Evolutionary conservation across 2,329 filamentous ascomycete genomes (phyloP).

Genomic region (Knoxdaviesia proteae): DNA sequence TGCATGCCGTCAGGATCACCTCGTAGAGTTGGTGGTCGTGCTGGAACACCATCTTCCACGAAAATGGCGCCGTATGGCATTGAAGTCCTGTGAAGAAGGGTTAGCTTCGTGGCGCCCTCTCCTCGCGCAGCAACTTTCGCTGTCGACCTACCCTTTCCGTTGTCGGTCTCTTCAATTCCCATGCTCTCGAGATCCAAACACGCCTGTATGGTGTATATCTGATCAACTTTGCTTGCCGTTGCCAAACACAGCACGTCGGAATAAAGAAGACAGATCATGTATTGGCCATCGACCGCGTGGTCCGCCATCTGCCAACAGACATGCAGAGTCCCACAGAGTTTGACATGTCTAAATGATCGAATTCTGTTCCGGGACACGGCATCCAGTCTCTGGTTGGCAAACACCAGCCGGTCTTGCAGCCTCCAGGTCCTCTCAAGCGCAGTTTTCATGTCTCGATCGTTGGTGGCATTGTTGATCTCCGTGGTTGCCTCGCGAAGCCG

Average conservation of each 20-base stretch:
- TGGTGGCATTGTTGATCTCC: slow-evolving; percentile 69
- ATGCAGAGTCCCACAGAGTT: slow-evolving; percentile 65
- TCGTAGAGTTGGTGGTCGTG: slow-evolving; percentile 60
- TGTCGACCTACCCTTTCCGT: slow-evolving; percentile 41
- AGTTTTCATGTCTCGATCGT: slow-evolving; percentile 47
- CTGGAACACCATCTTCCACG: slow-evolving; percentile 84
- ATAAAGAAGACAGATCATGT: slow-evolving; percentile 75
- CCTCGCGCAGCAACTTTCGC: not conserved
- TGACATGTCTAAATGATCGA: slow-evolving; percentile 59
- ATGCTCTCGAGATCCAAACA: slow-evolving; percentile 48
- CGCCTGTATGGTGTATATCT: slow-evolving; percentile 52
- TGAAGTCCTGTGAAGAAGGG: slow-evolving; percentile 43
- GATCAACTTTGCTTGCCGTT: slow-evolving; percentile 38
- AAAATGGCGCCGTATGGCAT: slow-evolving; percentile 68
- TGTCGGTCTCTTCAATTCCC: slow-evolving; percentile 51
- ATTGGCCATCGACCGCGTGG: slow-evolving; percentile 49
- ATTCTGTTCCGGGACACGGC: slow-evolving; percentile 42
- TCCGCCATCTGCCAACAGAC: slow-evolving; percentile 54
- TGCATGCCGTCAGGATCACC: slow-evolving; percentile 72
- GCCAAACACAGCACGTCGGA: slow-evolving; percentile 61
- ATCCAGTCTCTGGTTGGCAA: slow-evolving; percentile 43
- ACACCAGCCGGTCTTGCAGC: slow-evolving; percentile 61
- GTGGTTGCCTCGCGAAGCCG: slow-evolving; percentile 53
- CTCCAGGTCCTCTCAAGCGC: slow-evolving; percentile 66
- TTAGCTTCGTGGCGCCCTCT: slow-evolving; percentile 5